Evolutionary conservation across 768 basidiomycete species (phyloP), one percentile per base, ranked within the genome.

Genomic region (Hysterangium stoloniferum): DNA sequence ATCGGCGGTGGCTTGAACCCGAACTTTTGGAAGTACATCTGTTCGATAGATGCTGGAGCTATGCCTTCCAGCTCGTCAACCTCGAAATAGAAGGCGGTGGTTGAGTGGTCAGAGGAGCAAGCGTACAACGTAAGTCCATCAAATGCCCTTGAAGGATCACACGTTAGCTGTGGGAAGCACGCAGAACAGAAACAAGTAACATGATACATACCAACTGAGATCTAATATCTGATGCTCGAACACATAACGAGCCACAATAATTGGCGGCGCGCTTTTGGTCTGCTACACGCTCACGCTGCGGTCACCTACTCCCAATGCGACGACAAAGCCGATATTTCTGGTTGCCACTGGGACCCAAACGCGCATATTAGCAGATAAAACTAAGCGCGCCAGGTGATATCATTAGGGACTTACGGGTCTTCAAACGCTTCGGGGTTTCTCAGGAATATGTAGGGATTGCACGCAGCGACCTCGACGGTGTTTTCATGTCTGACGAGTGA

Each of bases 401-500:
- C 13, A 6, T 15, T 36, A 19, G 11, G 19, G 13, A 51, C 25
- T 29, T 40, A 51, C 24, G 11, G 41, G 35, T 4, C 36, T 24
- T 35, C 31, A 28, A 51, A 29, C 11, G 72, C 64, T 3, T 72
- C 66, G 2, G 83, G 75, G 54, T 90, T 82, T 6, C 88, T 82
- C 48, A 94, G 73, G 66, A 98, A 98, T 17, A 97, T 84, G 55
- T 93, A 86, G 0, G 96, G 96, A 60, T 95, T 96, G 67, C 97
- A 99, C 0, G 84, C 74, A 28, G 92, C 90, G 48, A 96, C 92
- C 70, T 97, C 90, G 13, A 98, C 85, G 0, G 94, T 96, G 58
- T 97, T 95, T 64, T 93, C 91, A 59, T 99, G 96, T 1, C 96
- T 96, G 33, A 99, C 93, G 32, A 99, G 73, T 54, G 89, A 93